Conservation (phyloP, 2,329 filamentous ascomycete species). For the Fusarium penzigii region DNA sequence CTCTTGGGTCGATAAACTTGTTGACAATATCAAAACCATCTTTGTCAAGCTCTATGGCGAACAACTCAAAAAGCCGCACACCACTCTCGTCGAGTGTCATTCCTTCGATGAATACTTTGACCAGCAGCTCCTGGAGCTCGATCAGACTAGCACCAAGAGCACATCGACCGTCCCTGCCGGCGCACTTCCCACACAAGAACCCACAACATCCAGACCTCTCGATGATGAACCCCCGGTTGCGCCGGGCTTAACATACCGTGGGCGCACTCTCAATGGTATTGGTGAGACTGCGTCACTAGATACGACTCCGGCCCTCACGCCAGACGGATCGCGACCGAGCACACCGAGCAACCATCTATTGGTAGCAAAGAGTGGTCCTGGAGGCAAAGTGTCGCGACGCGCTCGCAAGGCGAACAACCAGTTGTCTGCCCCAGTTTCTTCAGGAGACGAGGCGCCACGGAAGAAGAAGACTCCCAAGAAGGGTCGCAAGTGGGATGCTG, state of each 20-base stretch:
- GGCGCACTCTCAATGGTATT: slow-evolving; percentile 37
- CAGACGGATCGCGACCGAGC: slow-evolving; percentile 75
- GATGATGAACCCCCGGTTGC: slow-evolving; percentile 29
- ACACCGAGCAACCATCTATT: slow-evolving; percentile 70
- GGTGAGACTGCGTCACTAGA: slow-evolving; percentile 58
- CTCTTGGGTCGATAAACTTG: slow-evolving; percentile 94
- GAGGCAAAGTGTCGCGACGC: slow-evolving; percentile 76
- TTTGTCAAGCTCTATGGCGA: slow-evolving; percentile 90
- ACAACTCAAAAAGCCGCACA: slow-evolving; percentile 79
- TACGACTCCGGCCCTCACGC: slow-evolving; percentile 68
- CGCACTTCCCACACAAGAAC: slow-evolving; percentile 35
- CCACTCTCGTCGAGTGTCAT: slow-evolving; percentile 73
- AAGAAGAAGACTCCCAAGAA: slow-evolving; percentile 78
- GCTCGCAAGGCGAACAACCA: slow-evolving; percentile 71
- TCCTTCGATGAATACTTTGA: slow-evolving; percentile 93
- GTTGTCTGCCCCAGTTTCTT: slow-evolving; percentile 68
- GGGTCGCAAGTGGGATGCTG: slow-evolving; percentile 88
- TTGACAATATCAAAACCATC: slow-evolving; percentile 91
- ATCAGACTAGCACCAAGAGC: slow-evolving; percentile 50
- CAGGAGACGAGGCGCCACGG: slow-evolving; percentile 73
- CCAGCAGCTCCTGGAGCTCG: slow-evolving; percentile 83
- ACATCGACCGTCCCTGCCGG: slow-evolving; percentile 27
- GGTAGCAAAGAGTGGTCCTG: slow-evolving; percentile 72
- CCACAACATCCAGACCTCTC: slow-evolving; percentile 32
- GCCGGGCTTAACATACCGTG: slow-evolving; percentile 44